phyloP scores from a whole-genome alignment of 257 asterid genomes.

The Penstemon eatonii region DNA sequence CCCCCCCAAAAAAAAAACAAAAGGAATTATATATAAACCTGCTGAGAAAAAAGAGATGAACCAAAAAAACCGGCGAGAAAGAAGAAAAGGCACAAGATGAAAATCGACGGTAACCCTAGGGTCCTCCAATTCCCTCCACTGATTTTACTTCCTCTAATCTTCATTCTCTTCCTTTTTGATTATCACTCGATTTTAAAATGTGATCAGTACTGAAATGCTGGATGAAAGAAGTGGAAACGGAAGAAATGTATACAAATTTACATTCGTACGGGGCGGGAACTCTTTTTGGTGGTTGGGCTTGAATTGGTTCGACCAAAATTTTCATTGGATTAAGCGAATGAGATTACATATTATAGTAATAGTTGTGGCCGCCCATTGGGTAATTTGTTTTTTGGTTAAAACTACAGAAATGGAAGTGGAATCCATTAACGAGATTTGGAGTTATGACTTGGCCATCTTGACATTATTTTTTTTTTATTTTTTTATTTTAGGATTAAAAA shows the following conservation, averaged over 20 bases:
- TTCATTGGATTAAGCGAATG: too few relatives aligned
- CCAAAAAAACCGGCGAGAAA: slow-evolving; percentile 85
- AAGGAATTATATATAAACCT: slow-evolving; percentile 37
- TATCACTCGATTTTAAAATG: slow-evolving; percentile 12
- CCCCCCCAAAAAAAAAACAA: background rate
- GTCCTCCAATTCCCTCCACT: slow-evolving; percentile 47
- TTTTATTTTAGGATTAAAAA: too few relatives aligned
- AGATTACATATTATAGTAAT: too few relatives aligned
- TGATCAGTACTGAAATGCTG: slow-evolving; percentile 23
- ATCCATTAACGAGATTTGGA: too few relatives aligned
- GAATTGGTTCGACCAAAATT: too few relatives aligned
- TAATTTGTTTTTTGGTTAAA: too few relatives aligned
- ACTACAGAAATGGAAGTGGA: too few relatives aligned
- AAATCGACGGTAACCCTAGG: slow-evolving; percentile 61
- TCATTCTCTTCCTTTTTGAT: slow-evolving; percentile 41
- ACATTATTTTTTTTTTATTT: too few relatives aligned
- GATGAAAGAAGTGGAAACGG: background rate
- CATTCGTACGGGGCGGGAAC: slow-evolving; percentile 50
- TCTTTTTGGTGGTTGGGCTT: background rate
- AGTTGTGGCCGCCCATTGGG: too few relatives aligned
- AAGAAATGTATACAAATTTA: slow-evolving; percentile 17
- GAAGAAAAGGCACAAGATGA: slow-evolving; percentile 72
- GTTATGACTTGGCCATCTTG: too few relatives aligned
- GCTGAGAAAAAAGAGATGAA: slow-evolving; percentile 67
- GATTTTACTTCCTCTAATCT: slow-evolving; percentile 56